Evolutionary conservation across 1,284 basidiomycete genomes (phyloP), one percentile per base, ranked within the genome.

Genomic region (Melampsora larici-populina): DNA sequence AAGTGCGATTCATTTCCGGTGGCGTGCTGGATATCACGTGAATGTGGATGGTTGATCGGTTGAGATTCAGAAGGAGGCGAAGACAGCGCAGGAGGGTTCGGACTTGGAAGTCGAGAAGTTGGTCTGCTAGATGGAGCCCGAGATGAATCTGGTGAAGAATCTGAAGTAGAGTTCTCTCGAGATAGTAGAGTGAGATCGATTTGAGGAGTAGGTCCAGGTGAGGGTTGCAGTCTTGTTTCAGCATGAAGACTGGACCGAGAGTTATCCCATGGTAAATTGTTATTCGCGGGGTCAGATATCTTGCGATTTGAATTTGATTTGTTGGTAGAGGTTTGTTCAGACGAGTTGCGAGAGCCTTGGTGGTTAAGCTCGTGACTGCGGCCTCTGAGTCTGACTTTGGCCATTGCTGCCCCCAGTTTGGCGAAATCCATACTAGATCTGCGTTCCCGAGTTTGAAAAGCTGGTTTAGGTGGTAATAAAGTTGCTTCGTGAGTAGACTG

Each of bases 341-440:
- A 46, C 43, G 43, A 46, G 43, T 1, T 46, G 43, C 43, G 43
- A 17, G 43, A 15, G 43, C 43, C 17, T 60, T 60, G 55, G 18
- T 58, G 11, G 55, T 26, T 60, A 21, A 5, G 8, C 13, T 60
- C 55, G 24, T 60, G 2, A 4, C 24, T 26, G 13, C 55, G n/a
- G 15, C 55, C 55, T 60, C 55, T 60, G 24, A 24, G n/a, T 26
- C n/a, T 60, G 29, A 60, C 55, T 60, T 60, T 60, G 29, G 55
- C 55, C n/a, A 60, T 60, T 13, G 55, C 55, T 26, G 8, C 55
- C 9, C 55, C 55, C 17, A 60, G 29, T 60, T 60, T 60, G 6
- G n/a, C 29, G n/a, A 60, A 24, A 60, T 60, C 55, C 24, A 60
- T 60, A 60, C 24, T 26, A 60, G 55, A 60, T 60, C 55, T 60